A percentile compares a stretch with the other conserved stretches of the same genome.
Evolutionary conservation across 805 yeast species (phyloP).

Genomic region (Saccharomycopsis malanga): DNA sequence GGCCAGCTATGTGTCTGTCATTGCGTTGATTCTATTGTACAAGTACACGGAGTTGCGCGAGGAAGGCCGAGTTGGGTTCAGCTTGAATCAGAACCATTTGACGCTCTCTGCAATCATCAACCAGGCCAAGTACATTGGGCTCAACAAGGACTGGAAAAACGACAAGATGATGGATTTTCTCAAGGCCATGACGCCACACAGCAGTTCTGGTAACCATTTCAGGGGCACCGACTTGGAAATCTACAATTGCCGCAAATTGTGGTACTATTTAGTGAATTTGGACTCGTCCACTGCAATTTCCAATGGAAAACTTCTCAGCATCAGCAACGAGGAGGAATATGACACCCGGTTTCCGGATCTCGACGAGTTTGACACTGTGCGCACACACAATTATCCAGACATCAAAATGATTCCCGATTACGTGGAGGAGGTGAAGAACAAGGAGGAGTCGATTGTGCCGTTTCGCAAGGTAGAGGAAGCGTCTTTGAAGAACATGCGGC

Average conservation of each 20-base stretch:
- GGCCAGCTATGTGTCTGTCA: constrained; percentile 2
- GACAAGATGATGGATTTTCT: neutral
- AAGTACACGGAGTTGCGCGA: constrained; percentile 13
- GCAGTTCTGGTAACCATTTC: constrained; percentile 3
- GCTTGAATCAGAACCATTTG: constrained; percentile 10
- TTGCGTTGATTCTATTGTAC: constrained; percentile 10
- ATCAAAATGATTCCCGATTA: constrained; percentile 12
- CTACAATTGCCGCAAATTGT: constrained; percentile 12
- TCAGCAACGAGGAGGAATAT: constrained; percentile 12
- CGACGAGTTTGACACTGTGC: neutral
- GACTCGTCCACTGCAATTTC: constrained; percentile 5
- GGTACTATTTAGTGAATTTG: constrained; percentile 14
- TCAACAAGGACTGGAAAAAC: constrained; percentile 13
- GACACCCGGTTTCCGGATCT: constrained; percentile 14
- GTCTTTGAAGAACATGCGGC: constrained; percentile 4
- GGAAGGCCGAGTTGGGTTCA: constrained; percentile 17
- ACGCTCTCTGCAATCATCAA: constrained; percentile 2
- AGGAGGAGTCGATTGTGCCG: constrained; percentile 2
- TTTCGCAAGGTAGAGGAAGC: constrained; percentile 4
- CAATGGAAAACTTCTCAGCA: constrained; percentile 6
- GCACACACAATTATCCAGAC: neutral
- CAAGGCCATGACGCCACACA: neutral
- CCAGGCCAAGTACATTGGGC: constrained; percentile 10
- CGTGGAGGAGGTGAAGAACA: constrained; percentile 1
- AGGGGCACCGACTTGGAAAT: constrained; percentile 9